Percentiles rank a stretch among this genome's conserved stretches.
Conservation (phyloP, 1,139 yeast genomes). For the Kurtzmaniella quercitrusa region DNA sequence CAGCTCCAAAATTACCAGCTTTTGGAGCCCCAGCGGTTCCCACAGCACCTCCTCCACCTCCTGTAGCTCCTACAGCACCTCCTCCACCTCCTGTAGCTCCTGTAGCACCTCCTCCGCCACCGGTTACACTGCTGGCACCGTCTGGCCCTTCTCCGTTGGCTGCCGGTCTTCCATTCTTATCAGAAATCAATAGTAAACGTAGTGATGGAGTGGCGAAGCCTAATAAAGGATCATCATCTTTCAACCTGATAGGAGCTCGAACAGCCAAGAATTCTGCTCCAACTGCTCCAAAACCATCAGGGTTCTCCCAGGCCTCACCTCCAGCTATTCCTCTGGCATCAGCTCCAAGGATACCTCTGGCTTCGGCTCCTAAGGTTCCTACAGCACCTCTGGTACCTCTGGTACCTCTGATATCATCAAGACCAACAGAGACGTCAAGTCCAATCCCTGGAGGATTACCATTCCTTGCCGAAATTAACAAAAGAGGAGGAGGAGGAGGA, state of each 20-base stretch:
- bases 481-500: no score
- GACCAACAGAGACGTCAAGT: background rate
- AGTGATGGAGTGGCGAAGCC: conserved; percentile 34
- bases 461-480: background rate
- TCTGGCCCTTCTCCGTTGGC: conserved; percentile 15
- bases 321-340: conserved; percentile 15
- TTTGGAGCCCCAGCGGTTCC: conserved; percentile 10
- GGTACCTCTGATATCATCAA: background rate
- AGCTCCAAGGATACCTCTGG: conserved; percentile 10
- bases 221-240: conserved; percentile 12
- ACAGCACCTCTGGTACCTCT: conserved; percentile 11
- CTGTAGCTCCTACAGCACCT: conserved; percentile 12
- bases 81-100: conserved; percentile 14
- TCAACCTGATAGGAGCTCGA: conserved; percentile 10
- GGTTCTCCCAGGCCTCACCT: conserved; percentile 7
- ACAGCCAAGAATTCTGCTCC: no score
- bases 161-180: conserved; percentile 38
- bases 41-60: conserved; percentile 10
- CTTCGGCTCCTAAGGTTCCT: conserved; percentile 12
- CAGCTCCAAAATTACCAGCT: conserved; percentile 4
- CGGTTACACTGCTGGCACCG: conserved; percentile 7
- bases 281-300: conserved; percentile 8
- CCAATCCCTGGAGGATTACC: conserved; percentile 6
- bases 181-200: conserved; percentile 39
- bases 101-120: conserved; percentile 15